Base-by-base conservation (phyloP, 768 basidiomycete genomes). In the Leccinum sublutescens region DNA sequence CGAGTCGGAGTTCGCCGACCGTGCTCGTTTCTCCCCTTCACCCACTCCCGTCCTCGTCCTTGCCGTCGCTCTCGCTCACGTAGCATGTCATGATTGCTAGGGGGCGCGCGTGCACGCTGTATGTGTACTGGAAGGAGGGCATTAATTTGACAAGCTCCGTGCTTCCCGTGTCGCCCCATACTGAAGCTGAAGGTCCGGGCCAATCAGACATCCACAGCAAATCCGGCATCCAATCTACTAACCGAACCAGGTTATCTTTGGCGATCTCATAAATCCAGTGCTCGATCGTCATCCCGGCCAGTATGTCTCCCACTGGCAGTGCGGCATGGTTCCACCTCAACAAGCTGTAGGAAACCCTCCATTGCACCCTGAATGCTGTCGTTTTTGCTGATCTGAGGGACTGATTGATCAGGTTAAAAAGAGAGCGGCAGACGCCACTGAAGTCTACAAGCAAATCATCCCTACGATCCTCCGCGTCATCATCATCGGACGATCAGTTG, bases 401-500 rank as follows among this genome's bases (percentile, higher is more conserved):
- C 40, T 38, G 38, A 17, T 5, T 52, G 29, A 23, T 15, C 21
- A 66, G 64, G 31, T 15, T 63, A 10, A 48, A 56, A 14, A 29
- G 19, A 45, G 19, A 31, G 10, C 33, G 36, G 25, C 9, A 14
- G 19, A 9, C 40, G 1, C 7, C 11, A 14, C 12, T 6, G 9
- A 19, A 29, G 4, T 55, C 59, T 21, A 17, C 49, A 7, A 55
- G 33, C 10, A 57, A n/a, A n/a, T 19, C 59, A 8, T 51, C 63
- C 19, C 14, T 50, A 14, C 6, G 34, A 12, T 48, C 50, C 15
- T 38, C 23, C 23, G 15, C 36, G 8, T 5, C 45, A 25, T 65
- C 52, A 29, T 25, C n/a, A 43, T 31, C 52, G 10, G 33, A 27
- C 6, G 51, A 59, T 5, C 55, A 64, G 62, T 65, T 62, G 64